These are phyloP conservation scores for Coprinopsis cinerea DNA, from an alignment of 768 basidiomycete genomes.

Conservation along the genomic window DNA sequence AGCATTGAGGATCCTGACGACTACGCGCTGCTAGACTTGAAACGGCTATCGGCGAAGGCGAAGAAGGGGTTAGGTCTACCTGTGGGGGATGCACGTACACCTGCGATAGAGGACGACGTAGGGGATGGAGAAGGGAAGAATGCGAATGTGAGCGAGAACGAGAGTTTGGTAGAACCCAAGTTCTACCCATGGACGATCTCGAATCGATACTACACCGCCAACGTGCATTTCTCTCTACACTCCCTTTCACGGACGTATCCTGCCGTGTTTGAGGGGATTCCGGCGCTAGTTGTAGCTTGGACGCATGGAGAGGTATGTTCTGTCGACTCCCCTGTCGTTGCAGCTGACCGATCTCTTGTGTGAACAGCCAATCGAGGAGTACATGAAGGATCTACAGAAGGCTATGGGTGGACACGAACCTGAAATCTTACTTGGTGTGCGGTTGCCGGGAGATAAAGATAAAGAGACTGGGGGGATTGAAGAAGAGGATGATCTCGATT, in stretches of 20 bases:
- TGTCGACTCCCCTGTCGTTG: slow-evolving; percentile 1
- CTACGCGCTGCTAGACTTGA: neutral
- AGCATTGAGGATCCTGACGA: slow-evolving; percentile 1
- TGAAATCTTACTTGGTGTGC: slow-evolving; percentile 69
- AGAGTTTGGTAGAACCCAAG: neutral
- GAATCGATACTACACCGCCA: slow-evolving; percentile 79
- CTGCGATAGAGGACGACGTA: too few species aligned
- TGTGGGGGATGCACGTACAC: too few species aligned
- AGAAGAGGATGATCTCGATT: slow-evolving; percentile 55
- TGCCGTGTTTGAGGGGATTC: slow-evolving; percentile 40
- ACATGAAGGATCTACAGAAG: slow-evolving; percentile 43
- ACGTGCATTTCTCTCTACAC: slow-evolving; percentile 60
- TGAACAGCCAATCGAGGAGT: slow-evolving; percentile 56
- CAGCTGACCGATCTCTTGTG: slow-evolving; percentile 2
- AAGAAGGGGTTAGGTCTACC: neutral
- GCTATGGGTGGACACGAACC: slow-evolving; percentile 48
- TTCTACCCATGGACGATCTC: slow-evolving; percentile 60
- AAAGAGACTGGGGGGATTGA: slow-evolving; percentile 22
- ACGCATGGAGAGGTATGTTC: slow-evolving; percentile 53
- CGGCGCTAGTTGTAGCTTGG: slow-evolving; percentile 76
- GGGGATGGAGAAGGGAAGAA: neutral
- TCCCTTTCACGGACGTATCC: slow-evolving; percentile 38
- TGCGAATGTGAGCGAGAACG: neutral
- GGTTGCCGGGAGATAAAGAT: slow-evolving; percentile 25
- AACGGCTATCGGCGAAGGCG: neutral